These are phyloP conservation scores for Pseudocercospora pini-densiflorae DNA, from an alignment of 2,329 filamentous ascomycete genomes.

Conservation along the genomic window DNA sequence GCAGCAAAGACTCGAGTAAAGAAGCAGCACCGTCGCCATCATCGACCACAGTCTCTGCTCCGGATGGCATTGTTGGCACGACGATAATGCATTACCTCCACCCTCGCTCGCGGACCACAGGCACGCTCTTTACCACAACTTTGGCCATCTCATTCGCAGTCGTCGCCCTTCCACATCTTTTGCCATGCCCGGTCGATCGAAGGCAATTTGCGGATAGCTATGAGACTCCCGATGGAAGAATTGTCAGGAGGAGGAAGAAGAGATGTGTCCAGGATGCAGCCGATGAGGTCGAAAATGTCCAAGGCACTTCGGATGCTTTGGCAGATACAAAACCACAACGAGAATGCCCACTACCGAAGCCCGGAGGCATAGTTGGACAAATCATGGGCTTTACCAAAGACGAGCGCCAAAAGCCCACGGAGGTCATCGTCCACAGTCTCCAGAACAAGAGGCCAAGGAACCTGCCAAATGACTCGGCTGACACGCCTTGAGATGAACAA, in stretches of 20 bases:
- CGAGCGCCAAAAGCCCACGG: conserved; percentile 28
- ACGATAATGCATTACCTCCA: conserved; percentile 66
- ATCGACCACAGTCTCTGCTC: background rate
- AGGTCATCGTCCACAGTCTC: conserved; percentile 36
- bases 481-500: conserved; percentile 15
- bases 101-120: conserved; percentile 90
- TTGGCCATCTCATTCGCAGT: conserved; percentile 89
- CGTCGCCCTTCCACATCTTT: conserved; percentile 83
- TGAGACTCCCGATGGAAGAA: conserved; percentile 37
- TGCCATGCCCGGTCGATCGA: conserved; percentile 84
- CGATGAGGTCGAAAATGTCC: conserved; percentile 11
- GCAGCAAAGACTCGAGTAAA: background rate
- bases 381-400: conserved; percentile 69
- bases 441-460: conserved; percentile 20
- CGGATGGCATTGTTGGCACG: background rate
- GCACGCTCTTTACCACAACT: conserved; percentile 92
- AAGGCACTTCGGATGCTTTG: conserved; percentile 8
- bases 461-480: background rate
- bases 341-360: conserved; percentile 93
- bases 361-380: conserved; percentile 75
- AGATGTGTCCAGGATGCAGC: conserved; percentile 26
- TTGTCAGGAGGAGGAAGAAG: conserved; percentile 49
- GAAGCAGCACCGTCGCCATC: background rate
- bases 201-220: conserved; percentile 73
- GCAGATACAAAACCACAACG: conserved; percentile 50